Evolutionary conservation across 192 early-diverging fungal species (phyloP), one percentile per base, ranked within the genome.

Genomic region (Backusella westeae): DNA sequence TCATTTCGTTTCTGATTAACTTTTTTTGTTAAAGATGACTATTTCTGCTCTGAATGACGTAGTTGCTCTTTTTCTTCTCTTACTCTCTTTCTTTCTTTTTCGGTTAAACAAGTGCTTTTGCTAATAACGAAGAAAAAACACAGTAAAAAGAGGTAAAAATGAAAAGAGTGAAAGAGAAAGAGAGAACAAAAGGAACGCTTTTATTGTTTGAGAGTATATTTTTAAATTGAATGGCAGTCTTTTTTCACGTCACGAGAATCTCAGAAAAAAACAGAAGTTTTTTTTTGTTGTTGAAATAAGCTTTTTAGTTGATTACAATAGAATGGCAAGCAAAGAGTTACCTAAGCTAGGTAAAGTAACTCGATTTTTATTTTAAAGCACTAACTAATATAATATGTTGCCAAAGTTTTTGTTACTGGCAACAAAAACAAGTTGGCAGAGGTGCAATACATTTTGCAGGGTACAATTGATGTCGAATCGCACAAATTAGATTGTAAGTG

Each of bases 361-460:
- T 41, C 23, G 41, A 1, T 21, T 52, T 70, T 4, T 14, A 15
- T 44, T 44, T 44, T 14, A 44, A 17, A 5, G 3, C n/a, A 44
- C 1, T 6, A n/a, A 71, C 35, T 5, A 19, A 70, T 2, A 10
- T 38, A 42, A 42, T 34, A 65, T 63, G 44, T 67, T 56, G 7
- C 34, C n/a, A 3, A 29, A 86, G 91, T 90, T 15, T 98, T 98
- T 86, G 96, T 98, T 12, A 96, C 95, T 38, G 98, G 98, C 74
- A 99, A 99, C 90, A 90, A 90, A 75, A 95, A 99, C 86, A 99
- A 99, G 82, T 89, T 99, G 68, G 82, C 81, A 15, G 98, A 99
- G 82, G 94, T 96, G 56, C 92, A 92, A 72, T 87, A 85, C 19
- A 96, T 99, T 74, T 89, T 99, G 17, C 78, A 80, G 26, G 81